A percentile compares a stretch with the other conserved stretches of the same genome.
Conservation (phyloP, 2,329 filamentous ascomycete genomes). For the Cladosporium halotolerans region DNA sequence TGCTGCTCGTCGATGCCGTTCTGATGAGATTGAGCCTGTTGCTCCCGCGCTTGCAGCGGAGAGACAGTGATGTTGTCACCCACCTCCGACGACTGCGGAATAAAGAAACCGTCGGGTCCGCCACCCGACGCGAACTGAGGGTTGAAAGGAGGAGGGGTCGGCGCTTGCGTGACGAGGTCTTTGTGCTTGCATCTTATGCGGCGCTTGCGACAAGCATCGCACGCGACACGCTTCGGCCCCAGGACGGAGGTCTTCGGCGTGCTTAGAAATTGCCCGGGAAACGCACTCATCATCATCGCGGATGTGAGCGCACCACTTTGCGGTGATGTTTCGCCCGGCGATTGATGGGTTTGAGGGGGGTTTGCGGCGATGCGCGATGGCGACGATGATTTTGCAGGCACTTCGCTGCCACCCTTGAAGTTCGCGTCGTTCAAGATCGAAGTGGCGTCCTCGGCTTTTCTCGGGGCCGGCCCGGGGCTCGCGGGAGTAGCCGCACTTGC, state of each 20-base stretch:
- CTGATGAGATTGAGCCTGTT: constrained; percentile 4
- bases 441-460: constrained; percentile 3
- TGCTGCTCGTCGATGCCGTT: constrained; percentile 6
- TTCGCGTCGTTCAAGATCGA: constrained; percentile 9
- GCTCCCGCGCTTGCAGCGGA: constrained; percentile 10
- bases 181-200: constrained; percentile 60
- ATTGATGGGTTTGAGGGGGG: constrained; percentile 20
- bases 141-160: constrained; percentile 11
- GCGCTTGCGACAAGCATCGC: constrained; percentile 56
- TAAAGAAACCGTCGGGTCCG: constrained; percentile 15
- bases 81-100: constrained; percentile 18
- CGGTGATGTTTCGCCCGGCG: constrained; percentile 12
- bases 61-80: constrained; percentile 25
- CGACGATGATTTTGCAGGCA: constrained; percentile 24
- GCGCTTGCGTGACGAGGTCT: constrained; percentile 40
- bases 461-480: neutral
- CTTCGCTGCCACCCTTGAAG: constrained; percentile 8
- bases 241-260: constrained; percentile 53
- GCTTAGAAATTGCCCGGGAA: constrained; percentile 34
- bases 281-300: constrained; percentile 23
- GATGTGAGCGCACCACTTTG: constrained; percentile 15
- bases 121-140: constrained; percentile 5
- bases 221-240: constrained; percentile 55
- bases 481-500: neutral
- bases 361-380: constrained; percentile 27